These are phyloP conservation scores for Lachancea waltii DNA, from an alignment of 805 yeast species.

Conservation along the genomic window DNA sequence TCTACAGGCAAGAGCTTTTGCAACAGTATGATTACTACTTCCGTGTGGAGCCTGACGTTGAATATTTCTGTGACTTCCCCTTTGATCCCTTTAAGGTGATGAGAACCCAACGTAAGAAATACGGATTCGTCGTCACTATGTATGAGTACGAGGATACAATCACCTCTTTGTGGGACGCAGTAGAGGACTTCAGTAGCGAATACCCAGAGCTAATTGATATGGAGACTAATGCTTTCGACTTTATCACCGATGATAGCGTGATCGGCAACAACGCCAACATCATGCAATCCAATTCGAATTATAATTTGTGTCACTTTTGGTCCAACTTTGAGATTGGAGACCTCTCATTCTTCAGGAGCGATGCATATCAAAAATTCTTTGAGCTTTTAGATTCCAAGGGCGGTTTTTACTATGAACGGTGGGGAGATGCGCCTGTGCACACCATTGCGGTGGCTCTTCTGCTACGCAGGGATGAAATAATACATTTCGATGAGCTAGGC, in stretches of 20 bases:
- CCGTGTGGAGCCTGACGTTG: slow-evolving; percentile 91
- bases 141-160: slow-evolving; percentile 81
- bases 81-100: slow-evolving; percentile 82
- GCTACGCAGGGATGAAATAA: slow-evolving; percentile 53
- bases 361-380: slow-evolving; percentile 56
- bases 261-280: slow-evolving; percentile 38
- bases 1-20: slow-evolving; percentile 71
- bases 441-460: slow-evolving; percentile 59
- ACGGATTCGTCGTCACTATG: slow-evolving; percentile 81
- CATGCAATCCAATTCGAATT: slow-evolving; percentile 44
- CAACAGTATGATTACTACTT: slow-evolving; percentile 81
- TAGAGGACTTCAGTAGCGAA: slow-evolving; percentile 56
- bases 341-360: slow-evolving; percentile 61
- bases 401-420: slow-evolving; percentile 79
- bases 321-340: slow-evolving; percentile 76
- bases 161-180: slow-evolving; percentile 73
- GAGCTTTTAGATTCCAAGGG: slow-evolving; percentile 58
- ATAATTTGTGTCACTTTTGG: slow-evolving; percentile 84
- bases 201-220: slow-evolving; percentile 42
- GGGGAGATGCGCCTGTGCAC: slow-evolving; percentile 97
- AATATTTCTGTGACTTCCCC: slow-evolving; percentile 75
- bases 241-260: slow-evolving; percentile 48
- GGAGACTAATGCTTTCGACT: slow-evolving; percentile 26
- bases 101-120: slow-evolving; percentile 69
- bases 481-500: slow-evolving; percentile 78